Evolutionary conservation across 2,329 filamentous ascomycete species (phyloP).

Genomic region (Macrophomina tecta): DNA sequence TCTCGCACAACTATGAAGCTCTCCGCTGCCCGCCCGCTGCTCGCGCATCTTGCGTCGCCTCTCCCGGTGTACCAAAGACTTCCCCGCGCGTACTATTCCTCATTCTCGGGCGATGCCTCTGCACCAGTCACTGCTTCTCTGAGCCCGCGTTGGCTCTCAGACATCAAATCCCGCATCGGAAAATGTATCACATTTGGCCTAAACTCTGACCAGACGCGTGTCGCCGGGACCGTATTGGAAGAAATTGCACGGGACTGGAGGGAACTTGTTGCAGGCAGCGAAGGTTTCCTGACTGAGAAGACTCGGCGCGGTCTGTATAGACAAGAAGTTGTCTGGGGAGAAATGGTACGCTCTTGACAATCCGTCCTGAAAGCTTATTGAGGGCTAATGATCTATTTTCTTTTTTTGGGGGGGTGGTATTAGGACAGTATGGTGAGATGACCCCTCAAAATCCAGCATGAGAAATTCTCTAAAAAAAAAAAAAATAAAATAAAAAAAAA

Average conservation of each 20-base stretch:
- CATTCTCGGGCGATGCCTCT: conserved; percentile 16
- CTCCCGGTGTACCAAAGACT: conserved; percentile 13
- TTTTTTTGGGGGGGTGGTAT: conserved; percentile 6
- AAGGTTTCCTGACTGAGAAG: conserved; percentile 73
- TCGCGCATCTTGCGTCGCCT: conserved; percentile 15
- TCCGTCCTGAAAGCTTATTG: neutral
- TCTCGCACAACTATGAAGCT: conserved; percentile 8
- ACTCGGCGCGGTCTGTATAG: conserved; percentile 67
- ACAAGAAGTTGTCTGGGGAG: conserved; percentile 79
- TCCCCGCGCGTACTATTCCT: conserved; percentile 20
- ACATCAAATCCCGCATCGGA: conserved; percentile 70
- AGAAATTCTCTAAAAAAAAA: conserved; percentile 3
- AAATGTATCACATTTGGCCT: conserved; percentile 79
- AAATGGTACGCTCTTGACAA: conserved; percentile 67
- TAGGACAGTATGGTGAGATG: conserved; percentile 61
- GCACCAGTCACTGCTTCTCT: conserved; percentile 38
- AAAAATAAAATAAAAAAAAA: too few species aligned
- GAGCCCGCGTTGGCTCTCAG: conserved; percentile 71
- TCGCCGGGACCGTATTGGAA: conserved; percentile 50
- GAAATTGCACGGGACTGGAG: conserved; percentile 65
- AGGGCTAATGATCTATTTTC: conserved; percentile 38
- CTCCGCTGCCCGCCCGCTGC: conserved; percentile 19
- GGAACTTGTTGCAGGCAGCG: conserved; percentile 72
- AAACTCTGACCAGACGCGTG: conserved; percentile 60
- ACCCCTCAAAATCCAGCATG: neutral